Evolutionary conservation across 176 grass and related monocot genomes (phyloP).

Genomic region (Oryza meyeriana): DNA sequence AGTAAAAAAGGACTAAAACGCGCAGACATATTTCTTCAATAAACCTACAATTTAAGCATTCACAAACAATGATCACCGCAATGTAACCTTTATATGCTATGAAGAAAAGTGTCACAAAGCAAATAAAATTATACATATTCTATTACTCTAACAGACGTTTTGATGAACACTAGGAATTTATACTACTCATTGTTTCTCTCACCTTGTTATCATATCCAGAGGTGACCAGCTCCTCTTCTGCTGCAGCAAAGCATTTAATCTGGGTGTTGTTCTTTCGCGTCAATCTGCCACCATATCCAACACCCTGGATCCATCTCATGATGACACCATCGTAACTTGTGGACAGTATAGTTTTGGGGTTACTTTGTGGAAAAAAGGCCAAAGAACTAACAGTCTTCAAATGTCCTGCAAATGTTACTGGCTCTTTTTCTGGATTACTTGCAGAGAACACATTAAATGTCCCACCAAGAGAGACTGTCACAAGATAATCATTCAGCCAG

Average conservation of each 20-base stretch:
- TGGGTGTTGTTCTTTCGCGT: conserved; percentile 79
- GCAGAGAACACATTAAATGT: conserved; percentile 78
- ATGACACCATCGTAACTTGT: conserved; percentile 95
- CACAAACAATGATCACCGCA: not conserved
- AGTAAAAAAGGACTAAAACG: not conserved
- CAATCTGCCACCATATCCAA: conserved; percentile 85
- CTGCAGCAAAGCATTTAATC: conserved; percentile 87
- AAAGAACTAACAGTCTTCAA: conserved; percentile 78
- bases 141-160: conserved; percentile 7
- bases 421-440: conserved; percentile 57
- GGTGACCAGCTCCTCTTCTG: conserved; percentile 77
- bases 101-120: conserved; percentile 12
- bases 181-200: conserved; percentile 5
- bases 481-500: conserved; percentile 92
- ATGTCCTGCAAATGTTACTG: conserved; percentile 88
- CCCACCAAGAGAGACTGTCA: conserved; percentile 92
- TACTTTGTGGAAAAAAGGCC: conserved; percentile 52
- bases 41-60: conserved; percentile 4
- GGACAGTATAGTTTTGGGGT: conserved; percentile 71
- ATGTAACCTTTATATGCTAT: not conserved
- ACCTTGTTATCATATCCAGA: conserved; percentile 98
- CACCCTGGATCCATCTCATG: conserved; percentile 75
- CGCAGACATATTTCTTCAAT: not conserved
- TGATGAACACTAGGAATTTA: conserved; percentile 9
- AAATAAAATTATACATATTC: not conserved